phyloP scores from a whole-genome alignment of 2,329 filamentous ascomycete genomes.

The Ilyonectria sp. region DNA sequence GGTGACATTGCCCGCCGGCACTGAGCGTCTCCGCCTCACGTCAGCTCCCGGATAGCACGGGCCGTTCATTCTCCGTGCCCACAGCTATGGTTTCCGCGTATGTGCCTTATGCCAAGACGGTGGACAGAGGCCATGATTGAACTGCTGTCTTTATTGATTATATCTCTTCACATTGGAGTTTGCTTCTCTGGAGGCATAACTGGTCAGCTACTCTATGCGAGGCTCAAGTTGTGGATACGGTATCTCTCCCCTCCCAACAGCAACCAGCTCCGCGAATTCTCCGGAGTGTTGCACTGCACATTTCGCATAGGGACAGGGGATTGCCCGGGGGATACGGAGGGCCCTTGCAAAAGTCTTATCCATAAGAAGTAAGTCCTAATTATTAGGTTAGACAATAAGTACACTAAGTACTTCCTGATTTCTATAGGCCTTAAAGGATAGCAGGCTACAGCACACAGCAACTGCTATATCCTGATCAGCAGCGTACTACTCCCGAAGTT shows the following conservation, averaged over 20 bases:
- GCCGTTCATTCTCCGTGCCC: background rate
- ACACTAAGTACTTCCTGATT: no score
- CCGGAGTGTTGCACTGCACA: constrained; percentile 7
- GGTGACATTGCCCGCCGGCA: constrained; percentile 10
- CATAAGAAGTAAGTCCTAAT: no score
- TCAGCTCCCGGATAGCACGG: constrained; percentile 19
- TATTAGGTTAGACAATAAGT: no score
- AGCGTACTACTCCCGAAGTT: no score
- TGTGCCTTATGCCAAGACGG: background rate
- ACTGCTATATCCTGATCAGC: no score
- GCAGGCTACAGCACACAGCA: no score
- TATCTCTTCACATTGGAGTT: background rate
- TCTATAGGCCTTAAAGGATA: no score
- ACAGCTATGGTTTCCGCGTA: background rate
- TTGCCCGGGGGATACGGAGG: background rate
- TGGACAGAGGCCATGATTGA: background rate
- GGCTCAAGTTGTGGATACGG: constrained; percentile 19
- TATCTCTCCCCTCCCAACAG: constrained; percentile 6
- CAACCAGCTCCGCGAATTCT: constrained; percentile 14
- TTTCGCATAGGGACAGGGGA: constrained; percentile 2
- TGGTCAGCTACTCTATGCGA: constrained; percentile 5
- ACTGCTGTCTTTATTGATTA: background rate
- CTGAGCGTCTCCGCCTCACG: constrained; percentile 32
- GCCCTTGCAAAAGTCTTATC: no score
- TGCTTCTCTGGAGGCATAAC: background rate